These are phyloP conservation scores for Chalara sp. DNA, from an alignment of 2,329 filamentous ascomycete genomes.

Conservation along the genomic window DNA sequence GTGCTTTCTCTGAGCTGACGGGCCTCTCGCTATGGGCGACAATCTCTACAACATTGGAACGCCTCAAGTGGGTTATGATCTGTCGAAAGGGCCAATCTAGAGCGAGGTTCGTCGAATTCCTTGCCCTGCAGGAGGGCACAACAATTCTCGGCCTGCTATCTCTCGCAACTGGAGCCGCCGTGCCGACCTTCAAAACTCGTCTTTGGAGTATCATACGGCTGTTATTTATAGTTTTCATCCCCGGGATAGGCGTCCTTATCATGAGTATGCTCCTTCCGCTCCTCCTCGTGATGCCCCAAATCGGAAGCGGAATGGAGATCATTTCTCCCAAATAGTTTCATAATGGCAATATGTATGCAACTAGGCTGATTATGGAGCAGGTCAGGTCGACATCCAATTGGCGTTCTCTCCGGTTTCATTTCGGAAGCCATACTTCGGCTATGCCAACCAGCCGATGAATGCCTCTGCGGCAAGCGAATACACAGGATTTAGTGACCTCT, in stretches of 20 bases:
- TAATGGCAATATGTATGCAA: neutral
- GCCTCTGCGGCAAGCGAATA: neutral
- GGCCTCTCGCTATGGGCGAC: neutral
- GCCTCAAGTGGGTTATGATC: neutral
- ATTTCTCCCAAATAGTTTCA: neutral
- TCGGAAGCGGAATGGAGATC: neutral
- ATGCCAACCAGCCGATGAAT: neutral
- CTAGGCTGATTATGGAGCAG: neutral
- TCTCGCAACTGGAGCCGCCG: neutral
- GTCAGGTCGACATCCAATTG: neutral
- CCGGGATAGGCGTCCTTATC: neutral
- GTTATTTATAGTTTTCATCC: neutral
- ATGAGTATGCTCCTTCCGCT: neutral
- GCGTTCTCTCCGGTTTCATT: neutral
- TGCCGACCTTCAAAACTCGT: neutral
- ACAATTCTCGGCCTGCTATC: neutral
- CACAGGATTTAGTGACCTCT: neutral
- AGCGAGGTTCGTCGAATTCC: neutral
- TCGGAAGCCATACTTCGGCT: neutral
- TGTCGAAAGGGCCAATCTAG: neutral
- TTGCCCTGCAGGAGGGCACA: neutral
- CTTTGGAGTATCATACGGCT: neutral
- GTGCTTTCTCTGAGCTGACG: neutral
- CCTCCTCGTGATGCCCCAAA: neutral
- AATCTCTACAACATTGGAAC: slow-evolving; percentile 1